phyloP scores from a whole-genome alignment of 1,284 basidiomycete species.

The Puccinia coronata region DNA sequence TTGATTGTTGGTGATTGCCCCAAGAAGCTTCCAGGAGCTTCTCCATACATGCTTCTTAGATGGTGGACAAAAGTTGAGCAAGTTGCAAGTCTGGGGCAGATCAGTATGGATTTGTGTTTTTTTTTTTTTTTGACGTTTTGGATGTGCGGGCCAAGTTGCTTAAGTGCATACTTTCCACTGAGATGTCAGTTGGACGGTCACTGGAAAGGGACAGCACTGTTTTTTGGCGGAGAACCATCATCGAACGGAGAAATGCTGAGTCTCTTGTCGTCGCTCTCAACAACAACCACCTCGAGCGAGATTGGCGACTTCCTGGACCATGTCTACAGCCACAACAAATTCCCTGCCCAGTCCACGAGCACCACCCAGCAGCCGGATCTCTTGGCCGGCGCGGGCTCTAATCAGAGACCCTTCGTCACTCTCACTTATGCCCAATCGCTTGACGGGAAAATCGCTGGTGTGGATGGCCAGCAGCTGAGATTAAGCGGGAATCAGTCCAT shows the following conservation, averaged over 20 bases:
- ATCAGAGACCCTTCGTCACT: slow-evolving; percentile 63
- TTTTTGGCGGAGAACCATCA: not conserved
- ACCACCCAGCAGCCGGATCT: not conserved
- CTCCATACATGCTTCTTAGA: too few species aligned
- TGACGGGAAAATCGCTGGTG: slow-evolving; percentile 87
- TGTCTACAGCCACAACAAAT: slow-evolving; percentile 19
- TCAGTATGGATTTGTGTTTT: too few species aligned
- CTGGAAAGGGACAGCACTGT: not conserved
- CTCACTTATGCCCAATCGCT: slow-evolving; percentile 93
- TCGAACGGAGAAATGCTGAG: slow-evolving; percentile 15
- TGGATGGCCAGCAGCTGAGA: slow-evolving; percentile 71
- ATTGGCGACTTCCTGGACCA: slow-evolving; percentile 33
- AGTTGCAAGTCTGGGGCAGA: too few species aligned
- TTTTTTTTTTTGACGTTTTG: too few species aligned
- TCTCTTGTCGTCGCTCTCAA: slow-evolving; percentile 9
- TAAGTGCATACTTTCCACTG: too few species aligned
- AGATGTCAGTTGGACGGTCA: too few species aligned
- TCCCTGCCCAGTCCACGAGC: not conserved
- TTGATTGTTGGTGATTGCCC: too few species aligned
- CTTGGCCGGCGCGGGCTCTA: not conserved
- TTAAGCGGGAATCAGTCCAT: slow-evolving; percentile 85
- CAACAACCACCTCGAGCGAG: slow-evolving; percentile 28
- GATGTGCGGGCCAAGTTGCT: too few species aligned
- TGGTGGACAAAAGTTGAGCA: too few species aligned
- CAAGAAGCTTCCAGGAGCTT: too few species aligned